Evolutionary conservation across 2,329 filamentous ascomycete genomes (phyloP).

Genomic region (Fusarium ramigenum): DNA sequence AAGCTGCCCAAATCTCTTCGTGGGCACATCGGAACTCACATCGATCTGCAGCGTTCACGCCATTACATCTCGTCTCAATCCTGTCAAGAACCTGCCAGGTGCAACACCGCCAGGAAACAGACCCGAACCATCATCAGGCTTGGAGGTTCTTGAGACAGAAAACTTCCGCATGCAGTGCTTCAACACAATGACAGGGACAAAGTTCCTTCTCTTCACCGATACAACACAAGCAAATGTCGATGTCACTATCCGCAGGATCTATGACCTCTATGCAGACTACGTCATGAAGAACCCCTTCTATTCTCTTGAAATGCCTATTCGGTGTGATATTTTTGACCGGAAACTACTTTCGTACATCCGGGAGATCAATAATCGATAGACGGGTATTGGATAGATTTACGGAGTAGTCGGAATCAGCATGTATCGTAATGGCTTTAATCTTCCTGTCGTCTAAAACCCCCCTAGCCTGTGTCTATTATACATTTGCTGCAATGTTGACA

Average conservation of each 20-base stretch:
- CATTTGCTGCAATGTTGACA: conserved; percentile 47
- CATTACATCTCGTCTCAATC: conserved; percentile 71
- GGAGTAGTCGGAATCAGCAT: conserved; percentile 21
- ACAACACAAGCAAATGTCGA: conserved; percentile 88
- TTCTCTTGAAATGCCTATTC: conserved; percentile 95
- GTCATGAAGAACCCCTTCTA: conserved; percentile 99
- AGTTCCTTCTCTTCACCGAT: conserved; percentile 96
- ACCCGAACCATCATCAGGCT: conserved; percentile 75
- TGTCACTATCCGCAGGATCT: conserved; percentile 82
- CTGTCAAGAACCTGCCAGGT: conserved; percentile 54
- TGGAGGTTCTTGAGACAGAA: conserved; percentile 93
- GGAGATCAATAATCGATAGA: conserved; percentile 69
- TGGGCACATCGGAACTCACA: conserved; percentile 11
- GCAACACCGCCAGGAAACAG: conserved; percentile 56
- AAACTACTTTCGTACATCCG: conserved; percentile 84
- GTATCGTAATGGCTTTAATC: conserved; percentile 40
- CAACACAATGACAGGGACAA: conserved; percentile 91
- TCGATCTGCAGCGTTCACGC: conserved; percentile 67
- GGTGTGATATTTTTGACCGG: conserved; percentile 94
- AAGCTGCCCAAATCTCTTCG: background rate
- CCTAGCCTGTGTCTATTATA: conserved; percentile 45
- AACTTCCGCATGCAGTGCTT: conserved; percentile 97
- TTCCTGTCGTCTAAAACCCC: conserved; percentile 41
- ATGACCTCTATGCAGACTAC: conserved; percentile 95
- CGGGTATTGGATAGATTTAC: conserved; percentile 13